Conservation (phyloP, 176 grass and related monocot species). For the Alloteropsis semialata region DNA sequence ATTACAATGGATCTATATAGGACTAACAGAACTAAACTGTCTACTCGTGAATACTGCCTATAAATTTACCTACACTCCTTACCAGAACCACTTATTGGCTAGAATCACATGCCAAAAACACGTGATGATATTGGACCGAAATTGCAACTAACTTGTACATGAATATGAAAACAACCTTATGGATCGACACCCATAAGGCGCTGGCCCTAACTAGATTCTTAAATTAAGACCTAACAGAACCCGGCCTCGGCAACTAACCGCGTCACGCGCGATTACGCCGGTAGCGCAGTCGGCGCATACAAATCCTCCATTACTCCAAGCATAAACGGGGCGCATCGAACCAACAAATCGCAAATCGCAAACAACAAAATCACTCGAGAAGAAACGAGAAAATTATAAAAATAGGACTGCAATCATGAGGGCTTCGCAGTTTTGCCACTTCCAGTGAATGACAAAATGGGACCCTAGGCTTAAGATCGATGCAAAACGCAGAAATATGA, state of each 20-base stretch:
- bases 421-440: too few species aligned
- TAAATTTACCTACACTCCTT: not conserved
- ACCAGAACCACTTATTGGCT: not conserved
- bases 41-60: too few species aligned
- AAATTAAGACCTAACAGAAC: not conserved
- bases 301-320: not conserved
- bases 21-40: not conserved
- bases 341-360: not conserved
- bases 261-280: not conserved
- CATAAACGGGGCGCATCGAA: not conserved
- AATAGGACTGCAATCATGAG: too few species aligned
- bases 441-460: too few species aligned
- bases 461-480: not conserved
- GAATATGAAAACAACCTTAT: not conserved
- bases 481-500: not conserved
- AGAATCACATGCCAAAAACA: not conserved
- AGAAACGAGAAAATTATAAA: too few species aligned
- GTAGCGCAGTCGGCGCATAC: not conserved
- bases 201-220: not conserved
- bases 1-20: not conserved
- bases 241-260: not conserved
- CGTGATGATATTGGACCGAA: not conserved
- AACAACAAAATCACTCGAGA: not conserved
- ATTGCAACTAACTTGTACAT: not conserved
- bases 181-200: not conserved